Conservation (phyloP, 208 protist species). For the Porcisia hertigi region DNA sequence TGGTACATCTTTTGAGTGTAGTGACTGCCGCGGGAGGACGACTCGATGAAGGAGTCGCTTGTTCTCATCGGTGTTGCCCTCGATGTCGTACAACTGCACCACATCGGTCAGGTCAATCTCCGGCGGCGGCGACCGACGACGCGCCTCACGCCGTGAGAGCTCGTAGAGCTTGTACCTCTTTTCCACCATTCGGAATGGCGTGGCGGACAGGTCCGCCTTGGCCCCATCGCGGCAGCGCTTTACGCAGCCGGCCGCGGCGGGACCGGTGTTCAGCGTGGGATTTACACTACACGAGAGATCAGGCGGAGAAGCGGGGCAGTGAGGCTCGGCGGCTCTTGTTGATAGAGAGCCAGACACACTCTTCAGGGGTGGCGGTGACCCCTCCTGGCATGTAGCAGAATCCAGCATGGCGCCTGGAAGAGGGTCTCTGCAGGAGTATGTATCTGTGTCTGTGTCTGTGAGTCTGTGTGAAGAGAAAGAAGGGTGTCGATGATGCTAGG, state of each 20-base stretch:
- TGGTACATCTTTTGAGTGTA: neutral
- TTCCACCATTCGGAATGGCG: slow-evolving; percentile 55
- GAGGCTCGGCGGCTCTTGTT: neutral
- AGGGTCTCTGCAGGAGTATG: neutral
- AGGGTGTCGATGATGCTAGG: too few species aligned
- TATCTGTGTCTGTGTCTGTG: neutral
- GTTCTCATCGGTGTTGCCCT: slow-evolving; percentile 63
- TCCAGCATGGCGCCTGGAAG: neutral
- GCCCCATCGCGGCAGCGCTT: slow-evolving; percentile 19
- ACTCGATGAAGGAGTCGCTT: slow-evolving; percentile 38
- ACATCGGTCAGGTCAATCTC: slow-evolving; percentile 61
- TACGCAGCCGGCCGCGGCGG: neutral
- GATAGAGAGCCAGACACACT: neutral
- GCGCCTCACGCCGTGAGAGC: slow-evolving; percentile 42
- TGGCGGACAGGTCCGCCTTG: slow-evolving; percentile 26
- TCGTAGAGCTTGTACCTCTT: slow-evolving; percentile 78
- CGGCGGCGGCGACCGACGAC: slow-evolving; percentile 26
- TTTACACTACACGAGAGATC: neutral
- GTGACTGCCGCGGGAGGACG: slow-evolving; percentile 1
- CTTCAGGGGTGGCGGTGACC: neutral
- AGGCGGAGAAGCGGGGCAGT: neutral
- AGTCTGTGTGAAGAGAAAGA: neutral
- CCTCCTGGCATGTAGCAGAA: neutral
- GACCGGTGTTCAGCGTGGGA: neutral
- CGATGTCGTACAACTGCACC: slow-evolving; percentile 54